A percentile compares a stretch with the other conserved stretches of the same genome.
These are phyloP conservation scores for Xerocomellus dryophilus DNA, from an alignment of 768 basidiomycete genomes.

Conservation along the genomic window DNA sequence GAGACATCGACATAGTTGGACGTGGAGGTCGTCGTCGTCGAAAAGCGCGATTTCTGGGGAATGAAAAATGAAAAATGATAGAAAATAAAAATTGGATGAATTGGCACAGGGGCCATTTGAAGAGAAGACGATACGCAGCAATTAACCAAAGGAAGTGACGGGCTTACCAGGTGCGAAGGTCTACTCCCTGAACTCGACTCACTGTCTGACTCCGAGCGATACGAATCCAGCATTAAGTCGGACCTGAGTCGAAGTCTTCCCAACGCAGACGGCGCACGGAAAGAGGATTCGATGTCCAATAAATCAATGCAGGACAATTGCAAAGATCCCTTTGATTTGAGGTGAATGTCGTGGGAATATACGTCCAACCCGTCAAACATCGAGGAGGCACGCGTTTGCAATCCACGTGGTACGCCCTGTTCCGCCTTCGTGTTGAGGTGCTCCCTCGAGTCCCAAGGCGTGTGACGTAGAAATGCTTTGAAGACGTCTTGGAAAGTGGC, in stretches of 20 bases:
- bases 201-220: constrained; percentile 17
- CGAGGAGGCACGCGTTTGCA: constrained; percentile 30
- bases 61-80: background rate
- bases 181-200: background rate
- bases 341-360: constrained; percentile 25
- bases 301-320: constrained; percentile 20
- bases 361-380: constrained; percentile 32
- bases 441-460: constrained; percentile 22
- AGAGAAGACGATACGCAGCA: background rate
- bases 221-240: constrained; percentile 21
- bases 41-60: constrained; percentile 35
- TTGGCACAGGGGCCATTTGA: background rate
- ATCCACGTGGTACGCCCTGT: background rate
- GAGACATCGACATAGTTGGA: constrained; percentile 29
- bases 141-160: background rate
- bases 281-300: constrained; percentile 21
- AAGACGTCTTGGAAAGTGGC: constrained; percentile 30
- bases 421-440: constrained; percentile 14
- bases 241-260: constrained; percentile 20
- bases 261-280: constrained; percentile 9
- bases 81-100: background rate
- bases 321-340: constrained; percentile 17
- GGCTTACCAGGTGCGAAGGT: constrained; percentile 18
- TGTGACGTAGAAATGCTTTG: constrained; percentile 25
- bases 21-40: constrained; percentile 34